A percentile compares a stretch with the other conserved stretches of the same genome.
Evolutionary conservation across 805 yeast species (phyloP).

Genomic region (Pichia occidentalis): DNA sequence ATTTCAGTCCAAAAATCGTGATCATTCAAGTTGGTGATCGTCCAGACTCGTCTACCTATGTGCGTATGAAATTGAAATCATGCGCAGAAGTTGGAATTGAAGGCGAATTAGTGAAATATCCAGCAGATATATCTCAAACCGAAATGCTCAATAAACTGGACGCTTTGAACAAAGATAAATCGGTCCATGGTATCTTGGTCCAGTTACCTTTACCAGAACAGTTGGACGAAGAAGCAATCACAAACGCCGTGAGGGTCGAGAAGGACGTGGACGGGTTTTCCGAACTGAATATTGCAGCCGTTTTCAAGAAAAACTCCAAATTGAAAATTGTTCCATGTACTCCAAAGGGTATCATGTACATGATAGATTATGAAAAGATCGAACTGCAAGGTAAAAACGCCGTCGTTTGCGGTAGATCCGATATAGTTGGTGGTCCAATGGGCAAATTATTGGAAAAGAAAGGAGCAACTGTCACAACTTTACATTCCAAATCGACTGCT

Average conservation of each 20-base stretch:
- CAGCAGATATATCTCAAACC: conserved; percentile 53
- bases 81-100: conserved; percentile 75
- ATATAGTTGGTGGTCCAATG: conserved; percentile 93
- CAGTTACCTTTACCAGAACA: conserved; percentile 86
- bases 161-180: conserved; percentile 61
- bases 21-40: conserved; percentile 87
- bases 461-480: conserved; percentile 82
- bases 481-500: conserved; percentile 68
- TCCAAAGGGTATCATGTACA: conserved; percentile 84
- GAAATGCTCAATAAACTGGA: conserved; percentile 54
- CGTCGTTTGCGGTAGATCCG: conserved; percentile 91
- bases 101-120: conserved; percentile 59
- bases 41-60: conserved; percentile 89
- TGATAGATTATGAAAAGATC: conserved; percentile 65
- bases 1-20: conserved; percentile 69
- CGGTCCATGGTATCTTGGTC: conserved; percentile 79
- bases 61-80: conserved; percentile 84
- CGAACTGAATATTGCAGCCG: conserved; percentile 80
- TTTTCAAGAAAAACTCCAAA: conserved; percentile 76
- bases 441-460: conserved; percentile 72
- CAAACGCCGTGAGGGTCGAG: conserved; percentile 70
- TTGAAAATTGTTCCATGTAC: conserved; percentile 91
- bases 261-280: conserved; percentile 98
- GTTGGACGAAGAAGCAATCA: conserved; percentile 70
- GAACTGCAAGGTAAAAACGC: conserved; percentile 72